Percentiles rank a stretch among this genome's conserved stretches.
Evolutionary conservation across 2,329 filamentous ascomycete genomes (phyloP).

Genomic region (Penicillium sp.): DNA sequence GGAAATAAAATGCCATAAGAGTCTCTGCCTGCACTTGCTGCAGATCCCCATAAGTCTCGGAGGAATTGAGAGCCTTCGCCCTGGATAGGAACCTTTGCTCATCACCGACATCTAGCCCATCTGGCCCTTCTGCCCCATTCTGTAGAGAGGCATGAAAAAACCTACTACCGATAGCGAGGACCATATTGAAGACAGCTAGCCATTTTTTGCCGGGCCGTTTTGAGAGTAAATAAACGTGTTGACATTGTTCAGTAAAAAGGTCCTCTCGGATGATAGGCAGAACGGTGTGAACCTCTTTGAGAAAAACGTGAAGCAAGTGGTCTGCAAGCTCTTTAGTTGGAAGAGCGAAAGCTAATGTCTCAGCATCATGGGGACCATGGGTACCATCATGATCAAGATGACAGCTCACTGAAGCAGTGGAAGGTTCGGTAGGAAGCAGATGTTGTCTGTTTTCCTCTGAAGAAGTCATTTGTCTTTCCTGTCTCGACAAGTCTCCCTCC

Average conservation of each 20-base stretch:
- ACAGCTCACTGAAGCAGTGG: background rate
- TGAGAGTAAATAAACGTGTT: conserved; percentile 14
- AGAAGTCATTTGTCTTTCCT: too few relatives aligned
- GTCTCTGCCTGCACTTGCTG: conserved; percentile 35
- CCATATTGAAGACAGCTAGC: conserved; percentile 35
- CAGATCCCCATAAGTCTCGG: conserved; percentile 30
- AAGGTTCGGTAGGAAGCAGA: background rate
- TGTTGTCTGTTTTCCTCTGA: too few relatives aligned
- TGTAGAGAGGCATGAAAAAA: too few relatives aligned
- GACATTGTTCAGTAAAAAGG: conserved; percentile 31
- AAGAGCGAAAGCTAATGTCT: background rate
- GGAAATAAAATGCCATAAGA: conserved; percentile 31
- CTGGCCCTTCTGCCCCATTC: too few relatives aligned
- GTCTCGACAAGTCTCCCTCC: conserved; percentile 19
- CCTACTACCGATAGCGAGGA: conserved; percentile 37
- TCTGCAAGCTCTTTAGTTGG: background rate
- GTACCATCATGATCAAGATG: background rate
- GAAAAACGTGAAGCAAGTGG: conserved; percentile 25
- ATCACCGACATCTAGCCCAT: conserved; percentile 29
- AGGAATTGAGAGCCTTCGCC: conserved; percentile 31
- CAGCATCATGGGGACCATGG: too few relatives aligned
- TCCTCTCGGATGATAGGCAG: conserved; percentile 33
- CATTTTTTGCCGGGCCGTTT: conserved; percentile 26
- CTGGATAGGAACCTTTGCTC: conserved; percentile 28
- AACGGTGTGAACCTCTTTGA: conserved; percentile 29